Evolutionary conservation across 2,329 filamentous ascomycete genomes (phyloP).

Genomic region (Aspergillus udagawae): DNA sequence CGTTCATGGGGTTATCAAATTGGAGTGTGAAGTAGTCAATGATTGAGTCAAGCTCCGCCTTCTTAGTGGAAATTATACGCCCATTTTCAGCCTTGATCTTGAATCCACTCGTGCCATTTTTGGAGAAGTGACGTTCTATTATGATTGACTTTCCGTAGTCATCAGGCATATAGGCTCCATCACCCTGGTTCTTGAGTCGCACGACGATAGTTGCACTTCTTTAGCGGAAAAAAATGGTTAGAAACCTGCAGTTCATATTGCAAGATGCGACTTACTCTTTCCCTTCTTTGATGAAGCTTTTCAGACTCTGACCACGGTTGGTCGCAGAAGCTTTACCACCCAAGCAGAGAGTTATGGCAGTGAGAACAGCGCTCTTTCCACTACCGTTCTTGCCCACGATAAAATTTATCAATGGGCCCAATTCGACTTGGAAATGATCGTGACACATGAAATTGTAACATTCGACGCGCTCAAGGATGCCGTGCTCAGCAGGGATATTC

Average conservation of each 20-base stretch:
- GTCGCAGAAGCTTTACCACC: constrained; percentile 90
- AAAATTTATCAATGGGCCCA: constrained; percentile 97
- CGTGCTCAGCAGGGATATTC: constrained; percentile 74
- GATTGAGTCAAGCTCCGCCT: constrained; percentile 83
- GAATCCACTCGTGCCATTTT: constrained; percentile 71
- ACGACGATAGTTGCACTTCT: constrained; percentile 65
- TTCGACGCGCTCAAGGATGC: constrained; percentile 81
- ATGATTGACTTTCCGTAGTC: constrained; percentile 80
- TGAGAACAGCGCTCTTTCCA: constrained; percentile 93
- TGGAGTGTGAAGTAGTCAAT: constrained; percentile 90
- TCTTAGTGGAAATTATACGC: constrained; percentile 74
- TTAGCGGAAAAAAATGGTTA: constrained; percentile 4
- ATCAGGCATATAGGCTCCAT: constrained; percentile 77
- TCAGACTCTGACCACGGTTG: constrained; percentile 84
- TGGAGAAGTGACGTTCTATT: constrained; percentile 85
- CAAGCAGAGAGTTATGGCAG: constrained; percentile 88
- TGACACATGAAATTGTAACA: constrained; percentile 98
- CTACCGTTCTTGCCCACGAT: constrained; percentile 97
- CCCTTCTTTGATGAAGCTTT: constrained; percentile 87
- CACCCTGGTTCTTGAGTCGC: constrained; percentile 84
- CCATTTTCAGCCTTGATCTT: constrained; percentile 74
- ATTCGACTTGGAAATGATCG: constrained; percentile 68
- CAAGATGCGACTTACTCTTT: constrained; percentile 55
- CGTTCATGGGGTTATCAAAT: constrained; percentile 94
- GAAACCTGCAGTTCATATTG: neutral